These are phyloP conservation scores for Geotrichum klebahnii DNA, from an alignment of 1,139 yeast species.

Conservation along the genomic window DNA sequence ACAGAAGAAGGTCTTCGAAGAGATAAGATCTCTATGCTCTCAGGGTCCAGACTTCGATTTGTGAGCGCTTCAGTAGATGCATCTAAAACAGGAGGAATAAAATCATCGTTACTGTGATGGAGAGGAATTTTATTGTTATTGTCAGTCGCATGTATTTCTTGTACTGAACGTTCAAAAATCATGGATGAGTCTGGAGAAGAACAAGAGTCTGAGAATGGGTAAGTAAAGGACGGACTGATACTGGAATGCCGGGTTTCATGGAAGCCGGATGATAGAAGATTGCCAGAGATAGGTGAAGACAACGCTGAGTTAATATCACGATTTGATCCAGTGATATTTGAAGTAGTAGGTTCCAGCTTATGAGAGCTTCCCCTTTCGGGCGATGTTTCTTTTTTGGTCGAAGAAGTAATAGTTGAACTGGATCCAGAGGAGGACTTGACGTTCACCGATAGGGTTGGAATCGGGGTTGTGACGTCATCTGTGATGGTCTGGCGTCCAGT, in stretches of 20 bases:
- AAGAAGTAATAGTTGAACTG: neutral
- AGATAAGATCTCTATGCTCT: slow-evolving; percentile 64
- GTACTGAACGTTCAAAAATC: slow-evolving; percentile 44
- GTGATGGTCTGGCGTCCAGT: neutral
- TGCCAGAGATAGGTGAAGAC: neutral
- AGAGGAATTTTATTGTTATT: slow-evolving; percentile 38
- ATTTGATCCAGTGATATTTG: neutral
- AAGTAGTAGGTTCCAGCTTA: neutral
- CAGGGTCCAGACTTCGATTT: slow-evolving; percentile 55
- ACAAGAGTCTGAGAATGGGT: slow-evolving; percentile 1
- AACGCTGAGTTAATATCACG: neutral
- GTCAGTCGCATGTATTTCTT: slow-evolving; percentile 28
- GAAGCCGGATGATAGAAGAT: neutral
- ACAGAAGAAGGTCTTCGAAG: slow-evolving; percentile 47
- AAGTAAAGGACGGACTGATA: slow-evolving; percentile 12
- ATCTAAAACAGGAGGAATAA: slow-evolving; percentile 78
- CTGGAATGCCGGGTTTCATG: neutral
- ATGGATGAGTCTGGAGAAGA: slow-evolving; percentile 37
- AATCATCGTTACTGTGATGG: slow-evolving; percentile 59
- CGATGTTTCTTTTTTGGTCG: too few species aligned
- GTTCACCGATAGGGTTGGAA: neutral
- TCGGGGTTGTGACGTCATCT: neutral
- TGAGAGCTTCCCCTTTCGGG: neutral
- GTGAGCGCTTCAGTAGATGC: slow-evolving; percentile 65
- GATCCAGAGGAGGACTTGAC: neutral